Base-by-base conservation (phyloP, 768 basidiomycete species). In the Dioszegia aurantiaca region DNA sequence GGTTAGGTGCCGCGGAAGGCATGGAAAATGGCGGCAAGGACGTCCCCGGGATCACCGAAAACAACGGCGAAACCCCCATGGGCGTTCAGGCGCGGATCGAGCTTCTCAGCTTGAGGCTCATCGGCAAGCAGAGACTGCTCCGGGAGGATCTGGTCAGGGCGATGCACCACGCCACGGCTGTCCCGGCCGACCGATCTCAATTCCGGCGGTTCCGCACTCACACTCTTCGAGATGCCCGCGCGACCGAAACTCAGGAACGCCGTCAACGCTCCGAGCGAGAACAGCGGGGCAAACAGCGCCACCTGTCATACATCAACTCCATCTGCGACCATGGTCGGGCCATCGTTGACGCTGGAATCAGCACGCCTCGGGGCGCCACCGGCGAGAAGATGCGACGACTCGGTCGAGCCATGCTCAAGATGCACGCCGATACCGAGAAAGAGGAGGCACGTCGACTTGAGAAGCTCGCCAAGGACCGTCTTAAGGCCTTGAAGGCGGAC, bases 381-480 rank as follows among this genome's bases (percentile, higher is more conserved):
- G 81, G 88, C 26, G 80, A 82, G 24, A 86, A 87, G 57, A 79
- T 82, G 61, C 47, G 61, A 2, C 79, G 81, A 51, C 81, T 99
- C 21, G 87, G 90, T 48, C 85, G 85, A 61, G 82, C 87, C 0
- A 87, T 99, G 6, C 78, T 88, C 63, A 84, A 80, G 56, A 90
- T 93, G 81, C 95, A 99, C 75, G 80, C 80, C 16, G 85, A 86
- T 63, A 91, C 92, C 1, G 95, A 99, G 80, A 93, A 90, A 80
- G 94, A 98, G 78, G 95, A 99, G 77, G 90, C 93, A 83, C 91
- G 92, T 76, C 84, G 94, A 26, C 88, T 99, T 64, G 95, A 98
- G 79, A 82, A 91, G 56, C 85, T 99, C 43, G 86, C 88, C 44
- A 98, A 98, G 80, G 95, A 98, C 77, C 91, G 93, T 89, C 80